Evolutionary conservation across 129 eudicot genomes (phyloP), one percentile per base, ranked within the genome.

Genomic region (Pseudognaphalium luteoalbum): DNA sequence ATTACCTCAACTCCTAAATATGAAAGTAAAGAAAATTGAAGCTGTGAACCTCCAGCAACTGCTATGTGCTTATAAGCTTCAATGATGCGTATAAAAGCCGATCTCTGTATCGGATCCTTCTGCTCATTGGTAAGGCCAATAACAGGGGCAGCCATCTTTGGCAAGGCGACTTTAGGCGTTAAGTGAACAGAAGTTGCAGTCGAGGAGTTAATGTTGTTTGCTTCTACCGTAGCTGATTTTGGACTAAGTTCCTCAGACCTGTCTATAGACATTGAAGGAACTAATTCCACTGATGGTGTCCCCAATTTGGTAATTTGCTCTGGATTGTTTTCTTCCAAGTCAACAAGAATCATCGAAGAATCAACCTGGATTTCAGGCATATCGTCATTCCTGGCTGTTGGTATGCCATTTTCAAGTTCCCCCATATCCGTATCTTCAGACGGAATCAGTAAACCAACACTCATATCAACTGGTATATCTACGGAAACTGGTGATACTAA

Each of bases 171-270:
- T 72, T 85, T 90, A 62, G 86, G 44, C 64, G 82, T 32, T 51
- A 86, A 72, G 67, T 85, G 87, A 76, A 83, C 61, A 81, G 97
- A 95, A 81, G 89, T 94, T 77, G 88, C 91, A 33, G 86, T 84
- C 16, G 92, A 87, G 69, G 90, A 81, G 69, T 66, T 87, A 28
- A 76, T 81, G 74, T 81, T 83, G 71, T 78, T 87, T 77, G 81
- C 74, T 54, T 91, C 97, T 22, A 76, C 74, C 62, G 70, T 74
- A 50, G 83, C 84, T 47, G 89, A 83, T 81, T 87, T 93, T 44
- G 96, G 91, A 71, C 99, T 91, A 81, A 89, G 92, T 79, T 95
- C 99, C 83, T 95, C 99, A 50, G 99, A 91, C 78, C 82, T 91
- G 73, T 95, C 99, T 54, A 90, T 87, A 41, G 99, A 95, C 62